A percentile compares a stretch with the other conserved stretches of the same genome.
These are phyloP conservation scores for Linderniella brevidens DNA, from an alignment of 257 asterid genomes.

Conservation along the genomic window DNA sequence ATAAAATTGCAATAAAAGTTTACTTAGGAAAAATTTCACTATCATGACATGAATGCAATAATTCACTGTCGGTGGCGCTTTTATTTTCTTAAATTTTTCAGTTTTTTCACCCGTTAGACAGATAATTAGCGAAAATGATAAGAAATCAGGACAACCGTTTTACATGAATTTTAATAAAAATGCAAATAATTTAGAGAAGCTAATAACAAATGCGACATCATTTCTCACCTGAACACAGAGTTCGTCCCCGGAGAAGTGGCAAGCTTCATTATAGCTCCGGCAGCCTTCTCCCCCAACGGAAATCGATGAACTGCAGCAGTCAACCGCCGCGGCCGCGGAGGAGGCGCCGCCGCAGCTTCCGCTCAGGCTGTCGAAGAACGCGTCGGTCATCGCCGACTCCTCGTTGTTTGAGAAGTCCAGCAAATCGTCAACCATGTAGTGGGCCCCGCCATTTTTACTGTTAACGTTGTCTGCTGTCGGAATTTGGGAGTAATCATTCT, in stretches of 20 bases:
- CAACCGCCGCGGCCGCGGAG: slow-evolving; percentile 57
- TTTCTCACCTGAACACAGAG: slow-evolving; percentile 76
- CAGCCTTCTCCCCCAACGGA: slow-evolving; percentile 67
- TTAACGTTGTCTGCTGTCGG: slow-evolving; percentile 19
- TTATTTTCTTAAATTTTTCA: no score
- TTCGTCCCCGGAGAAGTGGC: slow-evolving; percentile 60
- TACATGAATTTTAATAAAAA: no score
- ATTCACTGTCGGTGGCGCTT: no score
- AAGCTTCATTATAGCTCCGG: slow-evolving; percentile 44
- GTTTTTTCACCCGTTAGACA: no score
- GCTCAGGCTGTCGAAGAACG: slow-evolving; percentile 41
- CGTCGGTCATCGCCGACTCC: slow-evolving; percentile 67
- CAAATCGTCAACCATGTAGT: slow-evolving; percentile 63
- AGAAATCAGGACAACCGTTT: no score
- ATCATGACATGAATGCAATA: no score
- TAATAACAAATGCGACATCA: no score
- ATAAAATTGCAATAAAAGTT: no score
- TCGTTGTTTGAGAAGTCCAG: slow-evolving; percentile 79
- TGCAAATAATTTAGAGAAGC: no score
- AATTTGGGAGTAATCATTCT: slow-evolving; percentile 9
- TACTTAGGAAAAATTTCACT: no score
- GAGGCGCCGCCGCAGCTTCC: no score
- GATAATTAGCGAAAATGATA: no score
- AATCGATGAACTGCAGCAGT: slow-evolving; percentile 71
- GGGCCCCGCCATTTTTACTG: slow-evolving; percentile 7